Evolutionary conservation across 2,329 filamentous ascomycete species (phyloP).

Genomic region (Penicillium sp.): DNA sequence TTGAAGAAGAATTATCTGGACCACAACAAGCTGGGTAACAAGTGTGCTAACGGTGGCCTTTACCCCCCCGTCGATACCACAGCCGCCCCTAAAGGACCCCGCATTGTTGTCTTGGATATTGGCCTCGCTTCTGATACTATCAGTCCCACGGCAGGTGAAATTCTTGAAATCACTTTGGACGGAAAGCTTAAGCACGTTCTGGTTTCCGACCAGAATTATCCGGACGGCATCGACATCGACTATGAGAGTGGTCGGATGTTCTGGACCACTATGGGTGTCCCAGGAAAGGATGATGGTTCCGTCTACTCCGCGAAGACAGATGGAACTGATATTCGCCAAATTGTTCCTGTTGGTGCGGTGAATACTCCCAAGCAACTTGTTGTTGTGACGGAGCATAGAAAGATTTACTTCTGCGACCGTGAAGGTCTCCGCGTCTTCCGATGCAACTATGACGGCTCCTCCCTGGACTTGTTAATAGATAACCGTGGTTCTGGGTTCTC

Average conservation of each 20-base stretch:
- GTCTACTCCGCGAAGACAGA: constrained; percentile 50
- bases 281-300: constrained; percentile 41
- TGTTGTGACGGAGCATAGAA: constrained; percentile 17
- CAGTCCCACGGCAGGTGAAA: constrained; percentile 15
- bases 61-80: constrained; percentile 28
- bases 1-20: constrained; percentile 49
- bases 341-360: constrained; percentile 48
- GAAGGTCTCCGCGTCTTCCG: constrained; percentile 43
- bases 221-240: constrained; percentile 50
- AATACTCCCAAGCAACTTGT: constrained; percentile 52
- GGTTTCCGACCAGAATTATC: constrained; percentile 28
- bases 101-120: constrained; percentile 19
- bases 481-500: constrained; percentile 17
- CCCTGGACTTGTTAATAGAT: constrained; percentile 27
- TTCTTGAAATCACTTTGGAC: constrained; percentile 9
- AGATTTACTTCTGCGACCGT: constrained; percentile 47
- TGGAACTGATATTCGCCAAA: constrained; percentile 44
- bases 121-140: not conserved
- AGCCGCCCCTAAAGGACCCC: constrained; percentile 16
- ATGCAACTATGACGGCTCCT: constrained; percentile 36
- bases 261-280: constrained; percentile 54
- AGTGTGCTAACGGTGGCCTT: constrained; percentile 45
- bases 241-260: constrained; percentile 41
- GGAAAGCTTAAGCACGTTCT: not conserved
- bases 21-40: constrained; percentile 51